phyloP scores from a whole-genome alignment of 192 early-diverging fungal species.

The Backusella tuberculispora region DNA sequence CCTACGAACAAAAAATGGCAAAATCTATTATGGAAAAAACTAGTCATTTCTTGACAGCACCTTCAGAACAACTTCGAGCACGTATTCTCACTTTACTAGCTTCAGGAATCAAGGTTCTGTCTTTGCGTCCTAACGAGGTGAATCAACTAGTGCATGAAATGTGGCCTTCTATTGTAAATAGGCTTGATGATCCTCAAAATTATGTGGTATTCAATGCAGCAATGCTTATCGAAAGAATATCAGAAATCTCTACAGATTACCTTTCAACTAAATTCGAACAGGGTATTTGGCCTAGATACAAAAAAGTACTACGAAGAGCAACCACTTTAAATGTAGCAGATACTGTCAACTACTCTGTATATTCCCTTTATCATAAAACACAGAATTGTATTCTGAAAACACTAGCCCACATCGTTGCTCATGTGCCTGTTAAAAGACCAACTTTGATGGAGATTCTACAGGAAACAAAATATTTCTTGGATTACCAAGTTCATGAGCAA shows the following conservation, averaged over 20 bases:
- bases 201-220: constrained; percentile 44
- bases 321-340: constrained; percentile 6
- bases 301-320: constrained; percentile 25
- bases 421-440: constrained; percentile 27
- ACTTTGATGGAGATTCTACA: constrained; percentile 20
- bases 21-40: constrained; percentile 53
- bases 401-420: constrained; percentile 19
- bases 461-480: constrained; percentile 24
- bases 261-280: constrained; percentile 42
- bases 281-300: constrained; percentile 53
- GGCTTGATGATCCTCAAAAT: constrained; percentile 39
- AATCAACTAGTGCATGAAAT: constrained; percentile 50
- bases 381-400: constrained; percentile 32
- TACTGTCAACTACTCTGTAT: constrained; percentile 31
- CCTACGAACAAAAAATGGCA: constrained; percentile 47
- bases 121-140: constrained; percentile 43
- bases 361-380: constrained; percentile 33
- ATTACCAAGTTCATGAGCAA: constrained; percentile 13
- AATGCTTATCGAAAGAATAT: constrained; percentile 39
- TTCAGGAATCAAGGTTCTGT: constrained; percentile 42
- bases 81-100: constrained; percentile 47
- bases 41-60: constrained; percentile 52
- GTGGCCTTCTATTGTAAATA: constrained; percentile 54
- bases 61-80: constrained; percentile 48
- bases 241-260: constrained; percentile 50